A percentile compares a stretch with the other conserved stretches of the same genome.
These are phyloP conservation scores for Chaetomiaceae sp. DNA, from an alignment of 2,329 filamentous ascomycete species.

Conservation along the genomic window DNA sequence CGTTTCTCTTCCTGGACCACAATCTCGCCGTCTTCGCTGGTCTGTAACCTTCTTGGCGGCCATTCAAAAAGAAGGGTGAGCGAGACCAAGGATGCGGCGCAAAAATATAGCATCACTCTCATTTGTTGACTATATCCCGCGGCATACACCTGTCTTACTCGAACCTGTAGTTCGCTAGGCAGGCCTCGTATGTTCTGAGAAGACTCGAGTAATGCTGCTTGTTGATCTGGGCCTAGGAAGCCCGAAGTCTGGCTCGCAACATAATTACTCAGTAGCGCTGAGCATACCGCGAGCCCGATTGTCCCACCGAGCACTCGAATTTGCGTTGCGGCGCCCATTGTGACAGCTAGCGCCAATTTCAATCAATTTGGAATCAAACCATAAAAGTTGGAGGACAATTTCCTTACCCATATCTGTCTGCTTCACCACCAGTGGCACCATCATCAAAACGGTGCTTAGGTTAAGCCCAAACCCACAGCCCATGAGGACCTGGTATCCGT, in stretches of 20 bases:
- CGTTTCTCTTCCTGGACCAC: neutral
- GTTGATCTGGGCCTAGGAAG: neutral
- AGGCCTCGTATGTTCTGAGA: conserved; percentile 14
- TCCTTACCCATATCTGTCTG: conserved; percentile 25
- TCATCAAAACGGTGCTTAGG: conserved; percentile 31
- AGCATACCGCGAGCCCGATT: conserved; percentile 35
- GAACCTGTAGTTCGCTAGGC: conserved; percentile 17
- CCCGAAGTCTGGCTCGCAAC: neutral
- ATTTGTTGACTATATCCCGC: conserved; percentile 19
- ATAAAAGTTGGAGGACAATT: conserved; percentile 21
- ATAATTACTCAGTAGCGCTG: conserved; percentile 21
- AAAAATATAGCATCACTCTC: conserved; percentile 29
- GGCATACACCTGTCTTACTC: conserved; percentile 11
- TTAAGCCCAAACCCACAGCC: conserved; percentile 36
- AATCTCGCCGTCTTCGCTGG: conserved; percentile 11
- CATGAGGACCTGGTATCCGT: conserved; percentile 35
- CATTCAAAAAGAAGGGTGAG: conserved; percentile 23
- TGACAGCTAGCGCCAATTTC: conserved; percentile 27
- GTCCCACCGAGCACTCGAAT: conserved; percentile 37
- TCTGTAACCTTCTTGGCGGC: conserved; percentile 19
- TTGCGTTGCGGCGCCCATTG: conserved; percentile 36
- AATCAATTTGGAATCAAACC: neutral
- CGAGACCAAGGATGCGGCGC: conserved; percentile 22
- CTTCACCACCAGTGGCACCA: conserved; percentile 31
- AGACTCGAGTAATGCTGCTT: conserved; percentile 5